Evolutionary conservation across 768 basidiomycete genomes (phyloP).

Genomic region (Termitomyces sp.): DNA sequence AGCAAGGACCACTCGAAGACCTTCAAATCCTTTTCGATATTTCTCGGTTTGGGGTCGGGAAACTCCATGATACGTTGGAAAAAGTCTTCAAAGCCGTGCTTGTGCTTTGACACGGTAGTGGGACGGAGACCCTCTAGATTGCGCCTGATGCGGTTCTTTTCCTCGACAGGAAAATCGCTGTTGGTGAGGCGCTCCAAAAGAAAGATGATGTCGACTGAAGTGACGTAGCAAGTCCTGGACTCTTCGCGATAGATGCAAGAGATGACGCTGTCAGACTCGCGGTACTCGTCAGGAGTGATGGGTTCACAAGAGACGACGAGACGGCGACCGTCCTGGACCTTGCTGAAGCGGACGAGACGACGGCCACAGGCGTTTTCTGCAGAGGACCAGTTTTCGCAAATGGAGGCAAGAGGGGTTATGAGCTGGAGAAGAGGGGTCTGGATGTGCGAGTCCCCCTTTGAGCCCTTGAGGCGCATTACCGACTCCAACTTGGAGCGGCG

Average conservation of each 20-base stretch:
- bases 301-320: constrained; percentile 78
- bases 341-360: constrained; percentile 82
- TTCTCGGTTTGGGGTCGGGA: constrained; percentile 88
- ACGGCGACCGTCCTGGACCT: constrained; percentile 68
- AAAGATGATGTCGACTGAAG: constrained; percentile 94
- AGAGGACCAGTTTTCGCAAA: constrained; percentile 54
- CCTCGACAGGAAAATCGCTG: constrained; percentile 86
- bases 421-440: constrained; percentile 59
- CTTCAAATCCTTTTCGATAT: constrained; percentile 96
- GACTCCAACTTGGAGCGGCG: constrained; percentile 39
- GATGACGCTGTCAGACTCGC: constrained; percentile 73
- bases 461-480: constrained; percentile 37
- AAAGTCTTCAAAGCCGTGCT: constrained; percentile 74
- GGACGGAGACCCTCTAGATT: constrained; percentile 93
- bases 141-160: constrained; percentile 93
- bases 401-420: constrained; percentile 46
- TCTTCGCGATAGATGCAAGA: constrained; percentile 92
- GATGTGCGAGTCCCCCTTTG: constrained; percentile 34
- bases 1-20: constrained; percentile 74
- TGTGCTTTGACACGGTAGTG: constrained; percentile 84
- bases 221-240: constrained; percentile 75
- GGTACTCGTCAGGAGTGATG: constrained; percentile 69
- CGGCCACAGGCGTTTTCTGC: constrained; percentile 67
- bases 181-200: constrained; percentile 75
- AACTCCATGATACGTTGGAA: constrained; percentile 97